Conservation (phyloP, 495 filamentous ascomycete species). For the Parathielavia hyrcaniae region DNA sequence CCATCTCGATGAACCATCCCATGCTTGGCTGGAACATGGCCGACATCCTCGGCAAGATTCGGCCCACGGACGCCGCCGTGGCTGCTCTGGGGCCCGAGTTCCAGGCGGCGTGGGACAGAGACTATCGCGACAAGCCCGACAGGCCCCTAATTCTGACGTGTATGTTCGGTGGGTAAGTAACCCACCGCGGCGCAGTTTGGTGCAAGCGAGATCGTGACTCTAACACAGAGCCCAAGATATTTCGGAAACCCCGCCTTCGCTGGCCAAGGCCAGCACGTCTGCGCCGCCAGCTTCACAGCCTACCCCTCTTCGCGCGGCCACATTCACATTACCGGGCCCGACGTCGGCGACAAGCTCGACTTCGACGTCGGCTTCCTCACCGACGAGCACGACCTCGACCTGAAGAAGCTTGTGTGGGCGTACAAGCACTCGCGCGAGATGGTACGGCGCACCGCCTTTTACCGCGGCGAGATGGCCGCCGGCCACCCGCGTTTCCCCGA, state of each 20-base stretch:
- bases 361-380: slow-evolving; percentile 44
- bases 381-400: slow-evolving; percentile 37
- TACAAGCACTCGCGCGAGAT: slow-evolving; percentile 55
- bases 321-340: slow-evolving; percentile 48
- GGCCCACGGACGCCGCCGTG: slow-evolving; percentile 37
- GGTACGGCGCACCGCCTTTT: slow-evolving; percentile 46
- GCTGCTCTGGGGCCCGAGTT: slow-evolving; percentile 37
- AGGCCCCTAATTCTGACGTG: too few relatives aligned
- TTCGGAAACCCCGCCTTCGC: neutral
- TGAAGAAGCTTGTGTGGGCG: slow-evolving; percentile 43
- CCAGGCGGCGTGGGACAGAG: slow-evolving; percentile 39
- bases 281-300: slow-evolving; percentile 33
- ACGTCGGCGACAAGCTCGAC: slow-evolving; percentile 29
- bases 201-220: too few relatives aligned
- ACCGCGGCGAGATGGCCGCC: slow-evolving; percentile 46
- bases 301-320: slow-evolving; percentile 53
- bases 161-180: too few relatives aligned
- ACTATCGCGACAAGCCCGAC: slow-evolving; percentile 7
- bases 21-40: slow-evolving; percentile 43
- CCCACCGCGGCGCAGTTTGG: too few relatives aligned
- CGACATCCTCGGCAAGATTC: slow-evolving; percentile 42
- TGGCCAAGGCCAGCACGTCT: neutral
- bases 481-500: slow-evolving; percentile 48
- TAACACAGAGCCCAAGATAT: neutral
- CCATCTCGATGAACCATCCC: slow-evolving; percentile 24